Percentiles rank a stretch among this genome's conserved stretches.
Evolutionary conservation across 2,329 filamentous ascomycete genomes (phyloP).

Genomic region (Aurifilum marmelostoma): DNA sequence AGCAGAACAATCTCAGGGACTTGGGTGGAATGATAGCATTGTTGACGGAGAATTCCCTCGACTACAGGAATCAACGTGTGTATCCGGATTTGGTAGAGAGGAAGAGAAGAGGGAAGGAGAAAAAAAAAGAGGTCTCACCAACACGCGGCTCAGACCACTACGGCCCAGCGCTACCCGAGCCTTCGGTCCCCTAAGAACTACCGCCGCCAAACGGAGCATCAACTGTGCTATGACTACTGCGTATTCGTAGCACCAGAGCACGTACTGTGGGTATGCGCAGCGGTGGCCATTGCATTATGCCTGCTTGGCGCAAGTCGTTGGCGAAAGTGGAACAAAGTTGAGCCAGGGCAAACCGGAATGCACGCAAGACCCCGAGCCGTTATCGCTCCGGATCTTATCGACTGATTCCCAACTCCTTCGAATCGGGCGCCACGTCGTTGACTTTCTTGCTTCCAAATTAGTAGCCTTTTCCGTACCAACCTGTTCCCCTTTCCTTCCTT

Average conservation of each 20-base stretch:
- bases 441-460: constrained; percentile 1
- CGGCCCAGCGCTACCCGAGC: background rate
- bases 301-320: background rate
- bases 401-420: constrained; percentile 8
- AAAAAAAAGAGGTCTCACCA: background rate
- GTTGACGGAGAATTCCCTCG: background rate
- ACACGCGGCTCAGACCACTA: background rate
- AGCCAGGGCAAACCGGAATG: constrained; percentile 1
- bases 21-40: background rate
- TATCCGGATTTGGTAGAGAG: background rate
- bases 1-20: background rate
- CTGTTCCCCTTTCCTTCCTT: background rate
- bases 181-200: background rate
- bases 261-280: background rate
- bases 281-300: background rate
- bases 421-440: constrained; percentile 14
- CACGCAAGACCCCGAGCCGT: constrained; percentile 3
- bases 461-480: background rate
- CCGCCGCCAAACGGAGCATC: background rate
- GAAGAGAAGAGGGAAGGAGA: no score
- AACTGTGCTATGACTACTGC: background rate
- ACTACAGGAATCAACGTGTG: background rate
- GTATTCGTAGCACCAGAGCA: background rate
- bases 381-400: constrained; percentile 16
- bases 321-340: background rate